These are phyloP conservation scores for Gloeopeniophorella convolvens DNA, from an alignment of 768 basidiomycete species.

Conservation along the genomic window DNA sequence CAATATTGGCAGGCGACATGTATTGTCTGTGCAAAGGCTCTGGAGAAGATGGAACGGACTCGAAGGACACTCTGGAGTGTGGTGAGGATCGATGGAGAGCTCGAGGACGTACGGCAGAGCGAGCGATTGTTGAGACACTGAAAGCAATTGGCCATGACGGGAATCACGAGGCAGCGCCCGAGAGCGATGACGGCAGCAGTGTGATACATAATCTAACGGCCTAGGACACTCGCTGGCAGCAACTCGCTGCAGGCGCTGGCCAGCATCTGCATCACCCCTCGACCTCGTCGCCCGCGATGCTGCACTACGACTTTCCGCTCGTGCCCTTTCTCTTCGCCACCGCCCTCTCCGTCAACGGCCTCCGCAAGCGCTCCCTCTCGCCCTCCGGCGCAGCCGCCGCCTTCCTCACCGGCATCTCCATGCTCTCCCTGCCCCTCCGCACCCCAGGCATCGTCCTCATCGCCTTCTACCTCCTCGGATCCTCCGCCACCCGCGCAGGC, in stretches of 20 bases:
- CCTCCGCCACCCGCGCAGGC: slow-evolving; percentile 82
- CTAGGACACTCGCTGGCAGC: too few relatives aligned
- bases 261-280: not conserved
- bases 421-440: slow-evolving; percentile 60
- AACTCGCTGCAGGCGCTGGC: too few relatives aligned
- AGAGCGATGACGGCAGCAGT: not conserved
- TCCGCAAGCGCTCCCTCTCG: slow-evolving; percentile 68
- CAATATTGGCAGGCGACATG: too few relatives aligned
- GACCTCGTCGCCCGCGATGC: slow-evolving; percentile 6
- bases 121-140: too few relatives aligned
- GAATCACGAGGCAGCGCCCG: not conserved
- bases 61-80: too few relatives aligned
- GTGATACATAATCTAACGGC: too few relatives aligned
- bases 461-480: slow-evolving; percentile 74
- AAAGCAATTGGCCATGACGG: too few relatives aligned
- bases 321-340: slow-evolving; percentile 43
- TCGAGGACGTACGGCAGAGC: too few relatives aligned
- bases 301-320: slow-evolving; percentile 29
- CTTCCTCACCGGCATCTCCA: slow-evolving; percentile 65
- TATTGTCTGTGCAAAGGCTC: too few relatives aligned
- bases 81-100: too few relatives aligned
- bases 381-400: slow-evolving; percentile 72
- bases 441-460: slow-evolving; percentile 63
- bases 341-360: slow-evolving; percentile 60
- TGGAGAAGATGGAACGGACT: too few relatives aligned